These are phyloP conservation scores for Agastache rugosa DNA, from an alignment of 257 asterid genomes.

Conservation along the genomic window DNA sequence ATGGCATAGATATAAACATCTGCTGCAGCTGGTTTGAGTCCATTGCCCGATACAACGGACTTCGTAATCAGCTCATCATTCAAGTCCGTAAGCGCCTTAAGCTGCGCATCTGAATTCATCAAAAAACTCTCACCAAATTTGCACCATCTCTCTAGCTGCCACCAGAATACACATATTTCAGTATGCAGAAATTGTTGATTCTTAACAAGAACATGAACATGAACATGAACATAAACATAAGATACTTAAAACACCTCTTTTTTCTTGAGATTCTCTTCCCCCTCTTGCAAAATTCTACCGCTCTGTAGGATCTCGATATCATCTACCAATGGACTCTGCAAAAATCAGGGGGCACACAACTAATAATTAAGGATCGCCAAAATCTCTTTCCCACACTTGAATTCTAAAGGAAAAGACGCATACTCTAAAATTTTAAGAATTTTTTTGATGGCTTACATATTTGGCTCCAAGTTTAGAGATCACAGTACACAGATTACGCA, in stretches of 20 bases:
- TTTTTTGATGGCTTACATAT: neutral
- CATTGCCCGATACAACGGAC: conserved; percentile 69
- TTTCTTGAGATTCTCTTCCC: conserved; percentile 40
- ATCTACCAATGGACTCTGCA: conserved; percentile 52
- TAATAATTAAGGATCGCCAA: neutral
- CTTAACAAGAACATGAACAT: neutral
- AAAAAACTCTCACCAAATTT: conserved; percentile 57
- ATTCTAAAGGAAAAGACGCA: neutral
- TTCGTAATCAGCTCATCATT: conserved; percentile 72
- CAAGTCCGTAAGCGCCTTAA: conserved; percentile 57
- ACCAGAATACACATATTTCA: conserved; percentile 30
- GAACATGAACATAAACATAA: neutral
- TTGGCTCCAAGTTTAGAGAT: neutral
- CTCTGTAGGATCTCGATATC: conserved; percentile 51
- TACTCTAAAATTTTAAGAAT: neutral
- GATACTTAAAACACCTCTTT: conserved; percentile 52
- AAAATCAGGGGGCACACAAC: neutral
- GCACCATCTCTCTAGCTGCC: conserved; percentile 64
- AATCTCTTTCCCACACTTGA: neutral
- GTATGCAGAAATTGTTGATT: conserved; percentile 16
- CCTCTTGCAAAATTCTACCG: conserved; percentile 46
- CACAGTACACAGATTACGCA: neutral
- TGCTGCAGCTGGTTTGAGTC: conserved; percentile 63
- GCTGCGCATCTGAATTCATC: conserved; percentile 40
- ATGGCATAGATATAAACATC: conserved; percentile 73